Percentiles rank a stretch among this genome's conserved stretches.
These are phyloP conservation scores for Chlorella sp. DNA, from an alignment of 139 green algal genomes.

Conservation along the genomic window DNA sequence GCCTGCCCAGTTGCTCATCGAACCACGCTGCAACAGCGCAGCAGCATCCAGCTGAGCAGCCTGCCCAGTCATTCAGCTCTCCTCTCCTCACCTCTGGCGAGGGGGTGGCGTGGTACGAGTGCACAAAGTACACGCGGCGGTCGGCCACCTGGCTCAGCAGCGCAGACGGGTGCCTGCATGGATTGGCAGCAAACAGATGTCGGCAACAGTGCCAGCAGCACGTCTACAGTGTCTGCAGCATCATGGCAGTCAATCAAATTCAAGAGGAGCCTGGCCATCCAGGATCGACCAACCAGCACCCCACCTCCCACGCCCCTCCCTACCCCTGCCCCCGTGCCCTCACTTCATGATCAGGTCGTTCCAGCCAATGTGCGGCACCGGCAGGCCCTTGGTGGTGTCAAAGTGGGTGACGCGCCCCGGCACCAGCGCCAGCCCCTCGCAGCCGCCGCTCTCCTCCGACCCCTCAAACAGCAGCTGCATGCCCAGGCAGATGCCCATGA, in stretches of 20 bases:
- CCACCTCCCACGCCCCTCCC: not conserved
- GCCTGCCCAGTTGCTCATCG: no score
- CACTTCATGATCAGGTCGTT: constrained; percentile 82
- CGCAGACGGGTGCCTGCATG: constrained; percentile 14
- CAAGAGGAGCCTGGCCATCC: no score
- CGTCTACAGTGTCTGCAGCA: no score
- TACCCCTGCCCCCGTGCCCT: not conserved
- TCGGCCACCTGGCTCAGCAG: constrained; percentile 75
- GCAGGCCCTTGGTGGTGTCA: constrained; percentile 73
- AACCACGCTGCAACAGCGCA: not conserved
- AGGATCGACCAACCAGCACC: no score
- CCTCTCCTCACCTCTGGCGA: constrained; percentile 16
- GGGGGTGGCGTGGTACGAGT: constrained; percentile 90
- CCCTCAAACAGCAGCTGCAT: constrained; percentile 99
- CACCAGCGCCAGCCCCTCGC: constrained; percentile 94
- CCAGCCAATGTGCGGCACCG: constrained; percentile 99
- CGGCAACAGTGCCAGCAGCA: not conserved
- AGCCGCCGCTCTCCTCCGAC: constrained; percentile 93
- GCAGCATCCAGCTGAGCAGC: no score
- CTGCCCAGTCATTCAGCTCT: no score
- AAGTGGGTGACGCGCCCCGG: constrained; percentile 85
- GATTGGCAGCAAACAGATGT: no score
- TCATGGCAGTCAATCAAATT: no score
- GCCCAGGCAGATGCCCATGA: constrained; percentile 98
- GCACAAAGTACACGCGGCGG: constrained; percentile 97